Evolutionary conservation across 1,284 basidiomycete species (phyloP).

Genomic region (Vanrija sp.): DNA sequence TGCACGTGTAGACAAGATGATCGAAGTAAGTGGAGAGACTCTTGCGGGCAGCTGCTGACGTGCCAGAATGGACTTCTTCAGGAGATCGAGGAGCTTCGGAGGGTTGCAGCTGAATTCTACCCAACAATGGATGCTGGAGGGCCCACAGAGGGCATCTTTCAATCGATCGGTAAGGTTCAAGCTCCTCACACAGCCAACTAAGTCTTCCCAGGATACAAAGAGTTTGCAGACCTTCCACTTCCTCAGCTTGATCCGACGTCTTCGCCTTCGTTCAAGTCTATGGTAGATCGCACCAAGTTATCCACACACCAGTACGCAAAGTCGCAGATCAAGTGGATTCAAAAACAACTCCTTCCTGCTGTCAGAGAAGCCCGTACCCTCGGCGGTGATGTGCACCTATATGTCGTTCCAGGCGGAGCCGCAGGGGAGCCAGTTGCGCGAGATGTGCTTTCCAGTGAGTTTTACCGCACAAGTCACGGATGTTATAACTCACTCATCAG

Average conservation of each 20-base stretch:
- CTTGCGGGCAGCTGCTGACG: not conserved
- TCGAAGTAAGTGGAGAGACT: conserved; percentile 57
- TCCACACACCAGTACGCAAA: conserved; percentile 90
- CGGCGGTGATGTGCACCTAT: conserved; percentile 46
- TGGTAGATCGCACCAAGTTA: conserved; percentile 75
- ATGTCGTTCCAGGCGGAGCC: conserved; percentile 54
- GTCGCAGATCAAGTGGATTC: conserved; percentile 87
- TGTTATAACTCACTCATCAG: conserved; percentile 46
- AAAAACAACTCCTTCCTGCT: conserved; percentile 81
- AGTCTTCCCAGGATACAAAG: conserved; percentile 69
- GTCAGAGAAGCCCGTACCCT: conserved; percentile 55
- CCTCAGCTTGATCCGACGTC: conserved; percentile 18
- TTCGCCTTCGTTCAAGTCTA: conserved; percentile 53
- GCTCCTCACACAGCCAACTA: not conserved
- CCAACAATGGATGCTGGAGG: conserved; percentile 32
- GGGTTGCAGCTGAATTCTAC: conserved; percentile 44
- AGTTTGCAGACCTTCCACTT: conserved; percentile 61
- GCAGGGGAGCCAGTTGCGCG: conserved; percentile 59
- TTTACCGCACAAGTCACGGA: not conserved
- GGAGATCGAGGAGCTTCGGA: conserved; percentile 64
- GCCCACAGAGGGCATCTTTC: conserved; percentile 70
- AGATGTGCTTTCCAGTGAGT: conserved; percentile 55
- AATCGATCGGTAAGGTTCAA: conserved; percentile 72
- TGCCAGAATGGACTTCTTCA: conserved; percentile 70
- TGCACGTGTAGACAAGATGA: conserved; percentile 80